Conservation (phyloP, 441 rosid genomes). For the Populus hybrid region DNA sequence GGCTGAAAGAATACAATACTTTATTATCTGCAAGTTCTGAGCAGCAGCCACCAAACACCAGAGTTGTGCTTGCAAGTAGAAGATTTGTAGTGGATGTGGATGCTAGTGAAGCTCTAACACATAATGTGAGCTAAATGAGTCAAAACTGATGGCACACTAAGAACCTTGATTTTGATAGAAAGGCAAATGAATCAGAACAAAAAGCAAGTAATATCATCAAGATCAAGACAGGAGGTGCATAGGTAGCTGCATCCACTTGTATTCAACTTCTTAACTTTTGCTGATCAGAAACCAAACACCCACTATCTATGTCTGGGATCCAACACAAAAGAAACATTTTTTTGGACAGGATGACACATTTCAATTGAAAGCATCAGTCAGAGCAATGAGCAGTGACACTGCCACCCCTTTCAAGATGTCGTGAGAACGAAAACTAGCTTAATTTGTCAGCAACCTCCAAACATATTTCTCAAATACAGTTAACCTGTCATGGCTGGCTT, state of each 20-base stretch:
- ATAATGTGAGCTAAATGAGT: slow-evolving; percentile 21
- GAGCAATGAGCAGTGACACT: slow-evolving; percentile 17
- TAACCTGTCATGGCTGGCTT: slow-evolving; percentile 27
- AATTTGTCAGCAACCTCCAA: slow-evolving; percentile 48
- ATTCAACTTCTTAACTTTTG: slow-evolving; percentile 63
- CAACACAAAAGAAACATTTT: slow-evolving; percentile 26
- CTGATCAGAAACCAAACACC: slow-evolving; percentile 51
- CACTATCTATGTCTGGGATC: slow-evolving; percentile 60
- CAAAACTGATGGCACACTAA: slow-evolving; percentile 33
- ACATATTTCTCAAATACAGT: slow-evolving; percentile 37
- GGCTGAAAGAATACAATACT: neutral
- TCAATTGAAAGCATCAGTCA: slow-evolving; percentile 25
- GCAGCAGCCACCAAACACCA: neutral
- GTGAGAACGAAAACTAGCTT: slow-evolving; percentile 31
- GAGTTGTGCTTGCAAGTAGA: neutral
- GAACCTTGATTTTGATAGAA: slow-evolving; percentile 59
- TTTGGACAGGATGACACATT: slow-evolving; percentile 28
- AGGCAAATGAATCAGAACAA: slow-evolving; percentile 80
- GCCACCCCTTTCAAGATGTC: slow-evolving; percentile 18
- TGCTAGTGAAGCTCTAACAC: neutral
- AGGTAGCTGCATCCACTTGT: slow-evolving; percentile 57
- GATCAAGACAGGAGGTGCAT: slow-evolving; percentile 39
- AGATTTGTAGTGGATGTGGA: neutral
- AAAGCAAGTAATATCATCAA: slow-evolving; percentile 37
- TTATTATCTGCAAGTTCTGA: neutral